A percentile compares a stretch with the other conserved stretches of the same genome.
Evolutionary conservation across 441 rosid species (phyloP).

Genomic region (Erodium texanum): DNA sequence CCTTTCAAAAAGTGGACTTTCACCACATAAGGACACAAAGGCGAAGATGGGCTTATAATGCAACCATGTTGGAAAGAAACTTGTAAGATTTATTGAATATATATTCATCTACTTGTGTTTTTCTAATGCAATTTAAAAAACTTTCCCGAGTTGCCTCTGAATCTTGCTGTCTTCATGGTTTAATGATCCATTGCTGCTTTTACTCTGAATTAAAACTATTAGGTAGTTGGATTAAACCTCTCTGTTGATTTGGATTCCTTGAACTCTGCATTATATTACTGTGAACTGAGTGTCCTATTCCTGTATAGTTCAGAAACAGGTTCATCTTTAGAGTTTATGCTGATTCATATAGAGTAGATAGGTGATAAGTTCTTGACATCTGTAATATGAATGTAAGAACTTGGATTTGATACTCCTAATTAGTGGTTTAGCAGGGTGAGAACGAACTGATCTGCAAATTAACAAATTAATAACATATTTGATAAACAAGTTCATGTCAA

Average conservation of each 20-base stretch:
- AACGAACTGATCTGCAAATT: not conserved
- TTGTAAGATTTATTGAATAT: not conserved
- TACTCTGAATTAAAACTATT: not conserved
- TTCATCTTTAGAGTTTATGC: too few relatives aligned
- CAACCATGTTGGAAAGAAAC: not conserved
- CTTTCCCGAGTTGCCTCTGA: not conserved
- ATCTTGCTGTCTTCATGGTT: not conserved
- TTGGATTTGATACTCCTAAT: too few relatives aligned
- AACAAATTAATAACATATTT: not conserved
- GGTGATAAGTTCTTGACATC: too few relatives aligned
- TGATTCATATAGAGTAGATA: too few relatives aligned
- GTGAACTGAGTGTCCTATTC: too few relatives aligned
- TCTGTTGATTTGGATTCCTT: too few relatives aligned
- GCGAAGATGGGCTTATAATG: slow-evolving; percentile 11
- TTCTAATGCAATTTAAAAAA: not conserved
- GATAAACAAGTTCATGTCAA: not conserved
- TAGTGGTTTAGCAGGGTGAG: not conserved
- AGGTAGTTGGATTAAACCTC: too few relatives aligned
- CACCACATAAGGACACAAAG: not conserved
- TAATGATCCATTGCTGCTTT: not conserved
- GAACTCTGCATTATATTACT: too few relatives aligned
- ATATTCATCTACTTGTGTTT: too few relatives aligned
- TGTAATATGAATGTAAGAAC: too few relatives aligned
- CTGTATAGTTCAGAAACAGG: too few relatives aligned
- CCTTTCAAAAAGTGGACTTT: slow-evolving; percentile 33